Evolutionary conservation across 2,329 filamentous ascomycete genomes (phyloP).

Genomic region (Aspergillus vadensis): DNA sequence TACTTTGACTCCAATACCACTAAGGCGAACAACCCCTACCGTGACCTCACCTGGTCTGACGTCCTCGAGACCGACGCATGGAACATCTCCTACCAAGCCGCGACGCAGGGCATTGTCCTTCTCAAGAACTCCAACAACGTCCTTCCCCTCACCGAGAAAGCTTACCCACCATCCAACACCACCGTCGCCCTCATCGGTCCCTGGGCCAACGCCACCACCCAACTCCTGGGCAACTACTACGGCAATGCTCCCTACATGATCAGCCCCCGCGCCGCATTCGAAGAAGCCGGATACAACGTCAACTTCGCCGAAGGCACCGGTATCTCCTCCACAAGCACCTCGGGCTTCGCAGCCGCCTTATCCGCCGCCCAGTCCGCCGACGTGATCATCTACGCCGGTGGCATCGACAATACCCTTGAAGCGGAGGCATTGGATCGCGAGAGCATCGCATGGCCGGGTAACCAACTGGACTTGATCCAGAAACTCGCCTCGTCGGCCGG

Average conservation of each 20-base stretch:
- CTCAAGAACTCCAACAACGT: constrained; percentile 55
- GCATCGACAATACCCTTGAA: constrained; percentile 47
- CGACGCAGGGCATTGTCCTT: constrained; percentile 50
- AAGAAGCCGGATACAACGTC: constrained; percentile 49
- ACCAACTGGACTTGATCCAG: constrained; percentile 44
- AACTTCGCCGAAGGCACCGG: constrained; percentile 48
- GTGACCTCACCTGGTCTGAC: constrained; percentile 56
- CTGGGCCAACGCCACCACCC: constrained; percentile 59
- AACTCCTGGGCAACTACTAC: constrained; percentile 63
- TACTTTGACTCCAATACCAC: constrained; percentile 53
- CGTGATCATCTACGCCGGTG: constrained; percentile 44
- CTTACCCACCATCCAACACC: constrained; percentile 32
- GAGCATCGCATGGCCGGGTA: constrained; percentile 46
- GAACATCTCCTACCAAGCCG: constrained; percentile 58
- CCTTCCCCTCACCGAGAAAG: constrained; percentile 44
- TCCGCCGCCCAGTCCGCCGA: constrained; percentile 39
- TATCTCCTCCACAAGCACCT: constrained; percentile 32
- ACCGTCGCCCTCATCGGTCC: constrained; percentile 59
- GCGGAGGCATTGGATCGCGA: constrained; percentile 45
- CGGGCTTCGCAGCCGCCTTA: constrained; percentile 37
- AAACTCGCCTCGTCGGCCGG: constrained; percentile 30
- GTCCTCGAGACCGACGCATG: constrained; percentile 58
- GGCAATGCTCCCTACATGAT: constrained; percentile 59
- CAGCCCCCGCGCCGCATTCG: constrained; percentile 56
- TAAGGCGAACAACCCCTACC: constrained; percentile 43